Base-by-base conservation (phyloP, 257 asterid genomes). In the Salvia splendens region DNA sequence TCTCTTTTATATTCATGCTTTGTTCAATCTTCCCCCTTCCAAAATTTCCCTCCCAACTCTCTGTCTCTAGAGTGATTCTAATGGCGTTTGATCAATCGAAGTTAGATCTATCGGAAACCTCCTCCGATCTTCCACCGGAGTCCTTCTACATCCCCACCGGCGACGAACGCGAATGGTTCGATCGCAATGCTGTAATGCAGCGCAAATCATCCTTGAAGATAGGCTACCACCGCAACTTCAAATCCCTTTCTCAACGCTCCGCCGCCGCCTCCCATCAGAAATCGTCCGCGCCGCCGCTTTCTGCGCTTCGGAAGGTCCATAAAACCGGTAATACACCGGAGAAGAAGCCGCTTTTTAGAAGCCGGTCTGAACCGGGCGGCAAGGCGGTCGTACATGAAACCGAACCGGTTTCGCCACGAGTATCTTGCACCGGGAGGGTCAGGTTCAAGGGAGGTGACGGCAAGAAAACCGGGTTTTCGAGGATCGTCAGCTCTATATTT, bases 41-140 rank as follows among this genome's bases (percentile, higher is more conserved):
- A 69, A 54, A 33, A 61, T 64, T 53, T 68, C 28, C 40, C 36
- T 52, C 36, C 66, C 14, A 60, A 20, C 63, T 7, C 70, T 2
- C 59, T 3, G 45, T 16, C 71, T 36, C 63, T 36, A 4, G 5
- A 53, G 8, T 11, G 11, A 16, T 42, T 40, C 54, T 28, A 35
- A 71, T 72, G 75, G 65, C 64, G 28, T 43, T 64, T 35, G 61
- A 40, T 40, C 45, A 30, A 48, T 8, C 64, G 3, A 61, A 72
- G 20, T 5, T 15, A 7, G 78, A 71, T 45, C 71, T 73, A n/a
- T 59, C 82, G 0, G 75, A 71, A 14, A 64, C 73, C 46, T 54
- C 52, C 66, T 58, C 70, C 32, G 91, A 85, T 72, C 77, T 83
- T 6, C 95, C 95, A 0, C 95, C 95, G 0, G 87, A 87, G 2